Evolutionary conservation across 495 filamentous ascomycete species (phyloP).

Genomic region (Talaromyces wortmannii): DNA sequence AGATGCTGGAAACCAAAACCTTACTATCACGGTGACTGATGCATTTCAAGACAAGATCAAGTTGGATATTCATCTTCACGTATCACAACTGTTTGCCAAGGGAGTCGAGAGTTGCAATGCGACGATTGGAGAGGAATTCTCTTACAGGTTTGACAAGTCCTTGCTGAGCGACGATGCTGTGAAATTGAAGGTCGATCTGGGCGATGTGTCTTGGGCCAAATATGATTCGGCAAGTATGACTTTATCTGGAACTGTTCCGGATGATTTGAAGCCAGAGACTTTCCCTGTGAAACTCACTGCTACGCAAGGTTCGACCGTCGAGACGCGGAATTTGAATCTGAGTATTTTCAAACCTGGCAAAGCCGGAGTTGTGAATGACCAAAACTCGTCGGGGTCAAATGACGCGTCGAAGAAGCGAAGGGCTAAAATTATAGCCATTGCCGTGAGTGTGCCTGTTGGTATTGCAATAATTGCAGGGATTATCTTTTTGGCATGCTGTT

Average conservation of each 20-base stretch:
- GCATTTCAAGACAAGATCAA: slow-evolving; percentile 56
- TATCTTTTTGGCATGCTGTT: slow-evolving; percentile 36
- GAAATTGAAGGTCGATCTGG: slow-evolving; percentile 46
- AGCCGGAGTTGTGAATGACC: slow-evolving; percentile 7
- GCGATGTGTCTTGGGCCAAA: slow-evolving; percentile 55
- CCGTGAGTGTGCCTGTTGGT: slow-evolving; percentile 33
- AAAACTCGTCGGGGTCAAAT: slow-evolving; percentile 11
- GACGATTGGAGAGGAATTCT: slow-evolving; percentile 57
- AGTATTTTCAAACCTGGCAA: slow-evolving; percentile 25
- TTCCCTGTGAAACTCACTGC: slow-evolving; percentile 45
- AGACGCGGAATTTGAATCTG: slow-evolving; percentile 44
- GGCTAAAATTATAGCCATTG: slow-evolving; percentile 38
- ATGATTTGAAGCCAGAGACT: slow-evolving; percentile 26
- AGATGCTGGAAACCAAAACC: slow-evolving; percentile 48
- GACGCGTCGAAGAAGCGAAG: slow-evolving; percentile 14
- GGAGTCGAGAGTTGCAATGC: slow-evolving; percentile 42
- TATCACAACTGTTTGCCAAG: slow-evolving; percentile 38
- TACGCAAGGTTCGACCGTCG: slow-evolving; percentile 34
- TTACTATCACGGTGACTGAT: slow-evolving; percentile 61
- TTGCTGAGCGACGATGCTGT: slow-evolving; percentile 45
- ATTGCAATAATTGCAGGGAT: slow-evolving; percentile 20
- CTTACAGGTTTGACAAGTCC: slow-evolving; percentile 52
- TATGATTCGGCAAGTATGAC: slow-evolving; percentile 51
- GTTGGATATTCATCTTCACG: slow-evolving; percentile 54
- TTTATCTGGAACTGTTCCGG: slow-evolving; percentile 59